Conservation (phyloP, 2,329 filamentous ascomycete genomes). For the Ascochyta fabae region DNA sequence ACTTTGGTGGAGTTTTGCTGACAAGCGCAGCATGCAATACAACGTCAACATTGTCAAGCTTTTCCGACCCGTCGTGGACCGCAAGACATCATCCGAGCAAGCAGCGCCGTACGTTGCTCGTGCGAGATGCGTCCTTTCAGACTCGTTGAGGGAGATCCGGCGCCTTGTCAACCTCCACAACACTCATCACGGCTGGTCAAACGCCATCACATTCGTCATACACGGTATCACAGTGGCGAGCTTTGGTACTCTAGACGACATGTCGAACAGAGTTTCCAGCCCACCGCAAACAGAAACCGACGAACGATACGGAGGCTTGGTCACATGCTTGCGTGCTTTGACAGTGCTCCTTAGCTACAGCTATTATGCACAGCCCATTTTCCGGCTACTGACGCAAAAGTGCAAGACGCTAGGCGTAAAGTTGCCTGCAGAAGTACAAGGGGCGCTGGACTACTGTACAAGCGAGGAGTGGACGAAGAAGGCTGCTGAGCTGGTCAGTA, state of each 20-base stretch:
- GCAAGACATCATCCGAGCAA: constrained; percentile 17
- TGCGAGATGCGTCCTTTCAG: constrained; percentile 22
- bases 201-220: constrained; percentile 33
- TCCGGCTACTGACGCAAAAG: constrained; percentile 37
- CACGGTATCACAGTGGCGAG: constrained; percentile 35
- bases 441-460: constrained; percentile 27
- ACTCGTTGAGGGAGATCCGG: constrained; percentile 32
- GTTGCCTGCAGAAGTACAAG: constrained; percentile 31
- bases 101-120: constrained; percentile 23
- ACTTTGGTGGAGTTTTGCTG: background rate
- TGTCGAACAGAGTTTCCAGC: constrained; percentile 17
- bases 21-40: constrained; percentile 34
- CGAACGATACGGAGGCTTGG: constrained; percentile 34
- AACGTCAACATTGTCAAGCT: constrained; percentile 35
- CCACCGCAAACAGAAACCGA: constrained; percentile 13
- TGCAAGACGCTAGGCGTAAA: constrained; percentile 29
- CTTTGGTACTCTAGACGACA: constrained; percentile 38
- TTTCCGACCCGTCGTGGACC: constrained; percentile 30
- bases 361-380: constrained; percentile 39
- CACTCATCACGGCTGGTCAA: constrained; percentile 32
- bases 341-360: constrained; percentile 30
- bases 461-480: constrained; percentile 43
- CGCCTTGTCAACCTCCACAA: constrained; percentile 36
- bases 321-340: constrained; percentile 38
- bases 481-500: constrained; percentile 34